A percentile compares a stretch with the other conserved stretches of the same genome.
Evolutionary conservation across 2,329 filamentous ascomycete genomes (phyloP).

Genomic region (Teratosphaeria pseudoeucalypti): DNA sequence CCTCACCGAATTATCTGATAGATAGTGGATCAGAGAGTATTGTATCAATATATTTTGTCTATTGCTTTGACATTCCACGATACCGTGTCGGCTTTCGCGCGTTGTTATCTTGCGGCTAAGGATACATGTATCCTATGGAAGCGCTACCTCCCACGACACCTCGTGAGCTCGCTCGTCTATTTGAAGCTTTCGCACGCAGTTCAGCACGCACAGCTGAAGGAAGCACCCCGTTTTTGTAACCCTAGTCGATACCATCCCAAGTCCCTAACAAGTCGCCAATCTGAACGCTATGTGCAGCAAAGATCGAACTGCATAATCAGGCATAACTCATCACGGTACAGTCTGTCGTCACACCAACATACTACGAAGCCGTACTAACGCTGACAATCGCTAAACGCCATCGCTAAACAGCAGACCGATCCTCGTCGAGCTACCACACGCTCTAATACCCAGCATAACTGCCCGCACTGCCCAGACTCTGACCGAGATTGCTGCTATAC

Average conservation of each 20-base stretch:
- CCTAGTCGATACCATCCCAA: too few relatives aligned
- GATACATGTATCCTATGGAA: too few relatives aligned
- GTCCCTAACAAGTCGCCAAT: too few relatives aligned
- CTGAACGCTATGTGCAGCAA: background rate
- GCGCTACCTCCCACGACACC: too few relatives aligned
- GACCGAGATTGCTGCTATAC: slow-evolving; percentile 37
- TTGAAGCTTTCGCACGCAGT: too few relatives aligned
- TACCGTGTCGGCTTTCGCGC: too few relatives aligned
- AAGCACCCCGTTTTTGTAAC: too few relatives aligned
- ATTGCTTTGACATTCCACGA: too few relatives aligned
- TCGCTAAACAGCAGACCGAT: background rate
- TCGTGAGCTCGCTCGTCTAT: too few relatives aligned
- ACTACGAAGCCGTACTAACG: background rate
- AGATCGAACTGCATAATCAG: background rate
- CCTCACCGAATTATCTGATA: background rate
- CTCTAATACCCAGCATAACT: slow-evolving; percentile 5
- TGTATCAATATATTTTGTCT: too few relatives aligned
- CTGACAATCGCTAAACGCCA: background rate
- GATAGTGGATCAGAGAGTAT: background rate
- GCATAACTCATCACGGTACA: background rate
- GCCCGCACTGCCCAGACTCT: slow-evolving; percentile 24
- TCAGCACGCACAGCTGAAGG: too few relatives aligned
- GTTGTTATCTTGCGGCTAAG: too few relatives aligned
- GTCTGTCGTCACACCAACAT: background rate
- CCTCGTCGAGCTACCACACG: background rate